These are phyloP conservation scores for Paecilomyces sp. DNA, from an alignment of 2,329 filamentous ascomycete species.

Conservation along the genomic window DNA sequence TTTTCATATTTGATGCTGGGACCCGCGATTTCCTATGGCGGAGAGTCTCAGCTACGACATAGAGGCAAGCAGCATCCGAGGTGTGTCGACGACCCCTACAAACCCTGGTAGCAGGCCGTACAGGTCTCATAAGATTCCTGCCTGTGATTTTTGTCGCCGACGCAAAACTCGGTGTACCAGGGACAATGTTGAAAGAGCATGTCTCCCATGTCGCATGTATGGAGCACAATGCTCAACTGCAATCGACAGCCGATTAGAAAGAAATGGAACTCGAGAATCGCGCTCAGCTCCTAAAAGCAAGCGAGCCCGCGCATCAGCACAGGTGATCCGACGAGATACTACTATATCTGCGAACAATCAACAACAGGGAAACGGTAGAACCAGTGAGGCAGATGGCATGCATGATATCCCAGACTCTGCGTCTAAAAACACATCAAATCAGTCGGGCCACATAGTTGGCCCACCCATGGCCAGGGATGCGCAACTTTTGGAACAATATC, in stretches of 20 bases:
- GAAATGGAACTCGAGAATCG: not conserved
- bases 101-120: conserved; percentile 6
- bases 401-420: not conserved
- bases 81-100: not conserved
- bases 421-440: conserved; percentile 9
- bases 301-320: not conserved
- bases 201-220: conserved; percentile 10
- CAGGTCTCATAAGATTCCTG: conserved; percentile 12
- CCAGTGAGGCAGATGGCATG: not conserved
- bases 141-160: conserved; percentile 14
- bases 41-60: not conserved
- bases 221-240: conserved; percentile 7
- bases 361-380: not conserved
- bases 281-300: not conserved
- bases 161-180: conserved; percentile 13
- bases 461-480: conserved; percentile 45
- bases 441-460: conserved; percentile 40
- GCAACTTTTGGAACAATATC: conserved; percentile 44
- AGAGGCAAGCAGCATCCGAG: not conserved
- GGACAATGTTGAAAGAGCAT: conserved; percentile 9
- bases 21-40: not conserved
- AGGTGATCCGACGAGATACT: not conserved
- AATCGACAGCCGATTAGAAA: not conserved
- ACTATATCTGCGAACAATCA: not conserved
- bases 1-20: not conserved